phyloP scores from a whole-genome alignment of 441 rosid species.

The Euphorbia celastroides region DNA sequence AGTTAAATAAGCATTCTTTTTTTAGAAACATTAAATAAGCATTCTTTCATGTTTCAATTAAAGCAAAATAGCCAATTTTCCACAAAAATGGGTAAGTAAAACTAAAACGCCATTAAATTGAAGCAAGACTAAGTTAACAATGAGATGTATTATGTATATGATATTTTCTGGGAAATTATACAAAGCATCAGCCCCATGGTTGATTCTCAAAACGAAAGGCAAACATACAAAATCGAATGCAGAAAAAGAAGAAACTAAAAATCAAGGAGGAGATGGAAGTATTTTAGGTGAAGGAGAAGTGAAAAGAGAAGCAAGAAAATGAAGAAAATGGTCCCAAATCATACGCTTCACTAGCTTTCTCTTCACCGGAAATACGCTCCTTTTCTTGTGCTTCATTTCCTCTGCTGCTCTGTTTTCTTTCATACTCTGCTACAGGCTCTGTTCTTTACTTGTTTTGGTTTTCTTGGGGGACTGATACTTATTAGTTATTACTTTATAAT shows the following conservation, averaged over 20 bases:
- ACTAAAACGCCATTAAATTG: too few species aligned
- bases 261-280: background rate
- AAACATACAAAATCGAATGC: too few species aligned
- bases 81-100: too few species aligned
- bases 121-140: too few species aligned
- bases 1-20: too few species aligned
- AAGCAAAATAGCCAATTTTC: too few species aligned
- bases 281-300: background rate
- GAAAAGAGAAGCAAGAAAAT: slow-evolving; percentile 9
- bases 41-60: too few species aligned
- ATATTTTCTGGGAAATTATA: too few species aligned
- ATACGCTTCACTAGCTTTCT: slow-evolving; percentile 35
- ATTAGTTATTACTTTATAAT: background rate
- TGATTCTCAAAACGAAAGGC: too few species aligned
- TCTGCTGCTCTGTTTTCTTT: slow-evolving; percentile 5
- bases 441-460: background rate
- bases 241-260: background rate
- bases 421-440: slow-evolving; percentile 14
- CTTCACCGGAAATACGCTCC: slow-evolving; percentile 34
- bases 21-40: too few species aligned
- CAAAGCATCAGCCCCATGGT: too few species aligned
- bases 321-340: slow-evolving; percentile 19
- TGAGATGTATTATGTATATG: too few species aligned
- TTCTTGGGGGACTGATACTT: background rate
- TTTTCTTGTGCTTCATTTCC: slow-evolving; percentile 14